Percentiles rank a stretch among this genome's conserved stretches.
phyloP scores from a whole-genome alignment of 1,284 basidiomycete genomes.

The Xerocomus cyaneibrunnescens region DNA sequence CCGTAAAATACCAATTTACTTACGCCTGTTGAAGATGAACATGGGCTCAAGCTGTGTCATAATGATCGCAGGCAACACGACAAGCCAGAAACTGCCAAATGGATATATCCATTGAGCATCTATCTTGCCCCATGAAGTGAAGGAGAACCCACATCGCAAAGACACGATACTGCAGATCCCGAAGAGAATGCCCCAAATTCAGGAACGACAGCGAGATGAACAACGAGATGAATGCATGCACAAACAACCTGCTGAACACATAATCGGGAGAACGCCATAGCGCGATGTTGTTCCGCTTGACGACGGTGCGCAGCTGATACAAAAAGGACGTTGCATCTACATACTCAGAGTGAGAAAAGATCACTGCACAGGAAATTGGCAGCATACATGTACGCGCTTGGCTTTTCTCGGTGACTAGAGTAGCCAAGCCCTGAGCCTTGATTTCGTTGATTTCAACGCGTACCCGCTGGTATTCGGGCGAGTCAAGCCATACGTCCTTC shows the following conservation, averaged over 20 bases:
- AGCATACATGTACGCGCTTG: slow-evolving; percentile 49
- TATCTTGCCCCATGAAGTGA: background rate
- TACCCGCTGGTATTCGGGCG: slow-evolving; percentile 43
- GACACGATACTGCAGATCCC: slow-evolving; percentile 82
- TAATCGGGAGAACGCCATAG: slow-evolving; percentile 86
- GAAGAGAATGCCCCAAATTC: slow-evolving; percentile 62
- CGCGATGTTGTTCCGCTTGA: slow-evolving; percentile 70
- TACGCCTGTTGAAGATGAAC: slow-evolving; percentile 79
- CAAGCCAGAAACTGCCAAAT: slow-evolving; percentile 59
- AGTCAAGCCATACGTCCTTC: slow-evolving; percentile 73
- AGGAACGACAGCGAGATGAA: slow-evolving; percentile 86
- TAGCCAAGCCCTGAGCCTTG: slow-evolving; percentile 43
- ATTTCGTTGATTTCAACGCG: slow-evolving; percentile 45
- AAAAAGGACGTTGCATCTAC: slow-evolving; percentile 75
- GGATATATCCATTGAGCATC: slow-evolving; percentile 1
- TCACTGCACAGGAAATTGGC: background rate
- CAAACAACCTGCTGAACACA: slow-evolving; percentile 80
- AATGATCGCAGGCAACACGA: slow-evolving; percentile 72
- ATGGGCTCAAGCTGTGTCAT: slow-evolving; percentile 83
- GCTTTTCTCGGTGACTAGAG: slow-evolving; percentile 40
- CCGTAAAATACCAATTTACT: slow-evolving; percentile 18
- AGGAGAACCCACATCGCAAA: slow-evolving; percentile 63
- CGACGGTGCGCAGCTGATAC: slow-evolving; percentile 78
- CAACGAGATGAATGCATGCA: slow-evolving; percentile 74
- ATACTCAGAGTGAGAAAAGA: background rate